phyloP scores from a whole-genome alignment of 345 rosid species.

The Garcia nutans region DNA sequence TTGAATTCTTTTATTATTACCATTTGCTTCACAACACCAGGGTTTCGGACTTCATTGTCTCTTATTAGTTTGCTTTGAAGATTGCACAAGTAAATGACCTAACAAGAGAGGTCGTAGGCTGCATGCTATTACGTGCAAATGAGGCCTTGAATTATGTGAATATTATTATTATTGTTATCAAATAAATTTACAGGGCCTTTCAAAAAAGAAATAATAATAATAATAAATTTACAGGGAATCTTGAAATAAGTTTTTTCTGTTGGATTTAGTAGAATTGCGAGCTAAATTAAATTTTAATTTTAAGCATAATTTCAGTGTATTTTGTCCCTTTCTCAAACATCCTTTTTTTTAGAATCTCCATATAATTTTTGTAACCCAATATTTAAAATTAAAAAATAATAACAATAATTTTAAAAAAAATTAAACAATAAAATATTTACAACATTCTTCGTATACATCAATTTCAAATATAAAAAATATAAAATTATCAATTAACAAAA shows the following conservation, averaged over 20 bases:
- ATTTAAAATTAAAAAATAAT: too few species aligned
- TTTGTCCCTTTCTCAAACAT: not conserved
- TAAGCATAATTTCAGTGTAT: not conserved
- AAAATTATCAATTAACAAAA: too few species aligned
- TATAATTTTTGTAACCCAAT: too few species aligned
- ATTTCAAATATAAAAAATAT: too few species aligned
- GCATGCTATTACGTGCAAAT: not conserved
- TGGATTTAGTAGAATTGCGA: not conserved
- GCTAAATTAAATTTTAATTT: not conserved
- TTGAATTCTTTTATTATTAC: too few species aligned
- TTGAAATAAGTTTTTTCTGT: not conserved
- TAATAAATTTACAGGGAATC: not conserved
- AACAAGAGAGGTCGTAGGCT: not conserved
- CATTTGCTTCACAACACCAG: too few species aligned
- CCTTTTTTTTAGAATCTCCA: too few species aligned
- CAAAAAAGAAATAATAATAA: too few species aligned
- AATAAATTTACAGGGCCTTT: too few species aligned
- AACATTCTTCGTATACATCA: too few species aligned
- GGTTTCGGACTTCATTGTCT: not conserved
- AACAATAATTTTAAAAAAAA: too few species aligned
- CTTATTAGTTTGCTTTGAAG: not conserved
- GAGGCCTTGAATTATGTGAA: conserved; percentile 6
- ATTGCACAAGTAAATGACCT: not conserved
- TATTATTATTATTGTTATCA: not conserved
- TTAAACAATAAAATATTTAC: too few species aligned